Conservation (phyloP, 805 yeast species). For the Schizosaccharomyces japonicus region DNA sequence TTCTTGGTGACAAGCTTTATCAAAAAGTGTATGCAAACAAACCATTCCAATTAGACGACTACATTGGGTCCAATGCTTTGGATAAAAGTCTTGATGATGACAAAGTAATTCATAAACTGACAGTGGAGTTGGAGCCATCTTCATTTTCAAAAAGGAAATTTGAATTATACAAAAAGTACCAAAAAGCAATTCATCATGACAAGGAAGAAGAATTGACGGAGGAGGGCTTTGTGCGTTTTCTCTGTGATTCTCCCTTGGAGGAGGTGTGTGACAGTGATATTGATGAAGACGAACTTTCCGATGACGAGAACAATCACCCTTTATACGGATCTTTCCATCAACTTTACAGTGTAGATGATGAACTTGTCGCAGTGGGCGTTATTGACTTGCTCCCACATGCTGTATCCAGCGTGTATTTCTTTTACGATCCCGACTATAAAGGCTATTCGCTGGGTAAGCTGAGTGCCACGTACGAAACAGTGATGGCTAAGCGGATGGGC, state of each 20-base stretch:
- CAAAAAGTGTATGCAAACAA: neutral
- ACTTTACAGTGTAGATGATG: constrained; percentile 39
- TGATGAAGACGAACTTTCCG: no score
- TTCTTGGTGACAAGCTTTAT: constrained; percentile 8
- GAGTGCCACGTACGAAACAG: constrained; percentile 48
- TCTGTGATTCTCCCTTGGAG: constrained; percentile 54
- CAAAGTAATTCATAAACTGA: constrained; percentile 6
- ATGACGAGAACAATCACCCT: neutral
- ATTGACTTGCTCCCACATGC: constrained; percentile 55
- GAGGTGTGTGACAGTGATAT: no score
- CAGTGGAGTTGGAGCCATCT: constrained; percentile 7
- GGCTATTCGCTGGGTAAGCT: constrained; percentile 47
- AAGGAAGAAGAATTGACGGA: constrained; percentile 21
- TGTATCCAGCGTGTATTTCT: constrained; percentile 62
- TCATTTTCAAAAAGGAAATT: constrained; percentile 9
- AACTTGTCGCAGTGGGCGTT: constrained; percentile 51
- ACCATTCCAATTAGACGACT: no score
- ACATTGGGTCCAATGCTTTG: neutral
- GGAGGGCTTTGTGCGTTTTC: constrained; percentile 33
- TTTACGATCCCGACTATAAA: constrained; percentile 22
- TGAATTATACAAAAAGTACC: constrained; percentile 39
- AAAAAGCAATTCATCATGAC: constrained; percentile 46
- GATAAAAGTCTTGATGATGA: neutral
- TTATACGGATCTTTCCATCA: constrained; percentile 49
- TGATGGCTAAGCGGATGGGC: constrained; percentile 25